Conservation (phyloP, 768 basidiomycete genomes). For the Artomyces pyxidatus region DNA sequence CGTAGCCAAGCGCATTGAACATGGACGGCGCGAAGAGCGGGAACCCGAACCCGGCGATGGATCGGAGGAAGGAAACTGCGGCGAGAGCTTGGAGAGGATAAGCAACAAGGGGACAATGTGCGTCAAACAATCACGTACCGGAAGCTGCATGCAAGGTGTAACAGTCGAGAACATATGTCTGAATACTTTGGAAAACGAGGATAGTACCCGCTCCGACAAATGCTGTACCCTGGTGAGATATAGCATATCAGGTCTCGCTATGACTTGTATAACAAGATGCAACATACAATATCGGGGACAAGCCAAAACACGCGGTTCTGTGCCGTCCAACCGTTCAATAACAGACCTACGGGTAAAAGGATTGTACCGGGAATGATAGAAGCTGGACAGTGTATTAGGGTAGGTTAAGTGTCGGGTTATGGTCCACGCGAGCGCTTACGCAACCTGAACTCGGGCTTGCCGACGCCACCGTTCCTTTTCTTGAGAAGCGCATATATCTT, state of each 20-base stretch:
- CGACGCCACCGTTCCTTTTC: constrained; percentile 42
- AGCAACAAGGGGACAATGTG: constrained; percentile 3
- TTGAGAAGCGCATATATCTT: constrained; percentile 43
- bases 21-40: constrained; percentile 72
- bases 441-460: constrained; percentile 47
- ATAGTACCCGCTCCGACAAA: constrained; percentile 52
- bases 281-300: constrained; percentile 49
- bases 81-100: constrained; percentile 66
- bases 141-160: constrained; percentile 65
- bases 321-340: constrained; percentile 68
- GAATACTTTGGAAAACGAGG: constrained; percentile 51
- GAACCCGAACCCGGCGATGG: constrained; percentile 64
- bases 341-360: constrained; percentile 55
- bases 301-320: constrained; percentile 58
- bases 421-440: constrained; percentile 22
- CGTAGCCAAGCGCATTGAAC: constrained; percentile 59
- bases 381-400: constrained; percentile 26
- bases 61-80: constrained; percentile 53
- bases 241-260: no score
- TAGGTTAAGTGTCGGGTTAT: not conserved
- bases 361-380: constrained; percentile 52
- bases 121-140: constrained; percentile 29
- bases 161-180: constrained; percentile 60
- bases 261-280: not conserved
- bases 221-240: constrained; percentile 39